Evolutionary conservation across 306 rosid genomes (phyloP).

Genomic region (Glycine tomentella): DNA sequence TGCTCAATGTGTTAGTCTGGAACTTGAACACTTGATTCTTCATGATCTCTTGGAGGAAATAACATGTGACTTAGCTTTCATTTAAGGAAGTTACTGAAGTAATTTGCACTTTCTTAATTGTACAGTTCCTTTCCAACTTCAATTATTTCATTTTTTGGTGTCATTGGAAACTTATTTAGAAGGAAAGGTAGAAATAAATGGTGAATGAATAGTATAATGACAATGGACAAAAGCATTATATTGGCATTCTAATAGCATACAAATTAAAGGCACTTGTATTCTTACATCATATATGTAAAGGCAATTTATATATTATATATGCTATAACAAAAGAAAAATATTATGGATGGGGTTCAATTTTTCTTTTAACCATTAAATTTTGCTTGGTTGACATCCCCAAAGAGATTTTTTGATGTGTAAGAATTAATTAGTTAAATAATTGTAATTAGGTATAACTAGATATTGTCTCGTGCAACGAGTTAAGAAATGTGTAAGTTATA

Average conservation of each 20-base stretch:
- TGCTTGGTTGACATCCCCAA: too few relatives aligned
- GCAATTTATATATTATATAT: too few relatives aligned
- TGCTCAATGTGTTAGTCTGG: slow-evolving; percentile 60
- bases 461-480: too few relatives aligned
- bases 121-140: neutral
- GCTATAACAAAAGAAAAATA: too few relatives aligned
- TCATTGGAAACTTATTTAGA: neutral
- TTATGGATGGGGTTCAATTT: too few relatives aligned
- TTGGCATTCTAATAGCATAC: neutral
- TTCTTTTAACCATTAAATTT: too few relatives aligned
- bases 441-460: too few relatives aligned
- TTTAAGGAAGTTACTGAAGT: neutral
- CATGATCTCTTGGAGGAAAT: slow-evolving; percentile 66
- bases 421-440: too few relatives aligned
- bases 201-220: neutral
- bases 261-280: too few relatives aligned
- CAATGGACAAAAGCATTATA: neutral
- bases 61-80: slow-evolving; percentile 24
- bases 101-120: slow-evolving; percentile 6
- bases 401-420: too few relatives aligned
- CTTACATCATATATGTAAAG: too few relatives aligned
- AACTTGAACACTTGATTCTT: slow-evolving; percentile 62
- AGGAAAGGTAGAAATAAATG: neutral
- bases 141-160: neutral
- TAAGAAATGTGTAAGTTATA: too few relatives aligned